Conservation (phyloP, 768 basidiomycete genomes). For the Boletus pseudo-olivaceus region DNA sequence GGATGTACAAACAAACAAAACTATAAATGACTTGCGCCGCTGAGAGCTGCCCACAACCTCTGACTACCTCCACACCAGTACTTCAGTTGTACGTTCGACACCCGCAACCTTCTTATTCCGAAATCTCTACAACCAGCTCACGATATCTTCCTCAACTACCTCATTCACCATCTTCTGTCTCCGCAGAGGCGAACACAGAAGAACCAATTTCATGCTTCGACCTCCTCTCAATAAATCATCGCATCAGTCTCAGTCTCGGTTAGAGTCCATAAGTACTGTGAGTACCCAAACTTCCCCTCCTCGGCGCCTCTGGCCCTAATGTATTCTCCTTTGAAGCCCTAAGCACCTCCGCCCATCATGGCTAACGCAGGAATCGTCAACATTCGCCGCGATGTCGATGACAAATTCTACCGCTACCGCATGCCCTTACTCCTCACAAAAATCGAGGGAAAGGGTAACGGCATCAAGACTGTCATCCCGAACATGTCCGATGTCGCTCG, state of each 20-base stretch:
- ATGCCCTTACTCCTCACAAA: slow-evolving; percentile 96
- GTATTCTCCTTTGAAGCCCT: slow-evolving; percentile 44
- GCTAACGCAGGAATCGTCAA: slow-evolving; percentile 79
- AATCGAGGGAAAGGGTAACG: slow-evolving; percentile 99
- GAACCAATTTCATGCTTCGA: slow-evolving; percentile 79
- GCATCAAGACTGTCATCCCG: slow-evolving; percentile 98
- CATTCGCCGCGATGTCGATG: slow-evolving; percentile 94
- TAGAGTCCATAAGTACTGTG: slow-evolving; percentile 53
- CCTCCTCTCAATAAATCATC: slow-evolving; percentile 72
- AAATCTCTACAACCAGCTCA: no score
- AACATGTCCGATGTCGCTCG: slow-evolving; percentile 99
- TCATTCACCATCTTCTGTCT: slow-evolving; percentile 30
- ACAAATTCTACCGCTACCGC: slow-evolving; percentile 95
- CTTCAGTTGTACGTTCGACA: neutral
- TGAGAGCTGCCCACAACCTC: neutral
- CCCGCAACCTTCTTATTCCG: slow-evolving; percentile 11
- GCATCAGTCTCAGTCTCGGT: slow-evolving; percentile 56
- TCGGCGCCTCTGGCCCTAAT: neutral
- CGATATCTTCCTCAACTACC: slow-evolving; percentile 27
- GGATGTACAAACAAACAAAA: slow-evolving; percentile 25
- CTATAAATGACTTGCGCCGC: slow-evolving; percentile 30
- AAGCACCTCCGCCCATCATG: slow-evolving; percentile 68
- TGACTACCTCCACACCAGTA: no score
- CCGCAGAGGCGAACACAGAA: slow-evolving; percentile 31
- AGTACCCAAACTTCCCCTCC: slow-evolving; percentile 14